Conservation (phyloP, 495 filamentous ascomycete genomes). For the Aspergillus avenaceus region DNA sequence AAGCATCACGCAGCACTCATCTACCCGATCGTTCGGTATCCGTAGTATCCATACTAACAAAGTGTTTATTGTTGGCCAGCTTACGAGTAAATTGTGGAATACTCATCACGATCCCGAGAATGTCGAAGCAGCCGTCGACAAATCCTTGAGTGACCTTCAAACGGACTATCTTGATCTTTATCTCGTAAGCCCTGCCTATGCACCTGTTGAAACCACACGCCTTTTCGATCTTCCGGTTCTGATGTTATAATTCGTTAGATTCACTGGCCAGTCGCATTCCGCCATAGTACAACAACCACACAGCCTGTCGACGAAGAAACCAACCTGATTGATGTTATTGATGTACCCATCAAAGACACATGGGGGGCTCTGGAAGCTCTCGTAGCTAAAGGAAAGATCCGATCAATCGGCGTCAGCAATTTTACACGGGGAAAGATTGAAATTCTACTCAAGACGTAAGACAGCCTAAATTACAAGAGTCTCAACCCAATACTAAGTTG, state of each 20-base stretch:
- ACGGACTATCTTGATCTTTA: constrained; percentile 77
- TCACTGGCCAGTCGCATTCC: constrained; percentile 35
- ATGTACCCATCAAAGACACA: constrained; percentile 48
- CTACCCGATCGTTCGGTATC: background rate
- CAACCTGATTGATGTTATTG: constrained; percentile 18
- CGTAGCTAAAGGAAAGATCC: constrained; percentile 61
- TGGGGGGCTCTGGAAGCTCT: constrained; percentile 80
- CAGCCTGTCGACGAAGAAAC: constrained; percentile 35
- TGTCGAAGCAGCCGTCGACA: constrained; percentile 52
- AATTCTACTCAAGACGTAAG: constrained; percentile 49
- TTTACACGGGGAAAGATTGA: constrained; percentile 60
- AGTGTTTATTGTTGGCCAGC: background rate
- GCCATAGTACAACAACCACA: constrained; percentile 50
- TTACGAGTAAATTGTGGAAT: constrained; percentile 38
- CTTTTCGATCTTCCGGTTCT: too few species aligned
- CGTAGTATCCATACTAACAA: background rate
- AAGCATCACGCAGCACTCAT: too few species aligned
- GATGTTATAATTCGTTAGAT: constrained; percentile 2
- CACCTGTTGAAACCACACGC: too few species aligned
- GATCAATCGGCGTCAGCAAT: constrained; percentile 83
- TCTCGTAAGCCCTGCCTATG: constrained; percentile 18
- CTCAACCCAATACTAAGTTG: too few species aligned
- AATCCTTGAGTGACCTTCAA: constrained; percentile 64
- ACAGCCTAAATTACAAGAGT: too few species aligned
- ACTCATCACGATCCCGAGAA: constrained; percentile 47